phyloP scores from a whole-genome alignment of 352 stramenopile species.

The Pythium folliculosum region DNA sequence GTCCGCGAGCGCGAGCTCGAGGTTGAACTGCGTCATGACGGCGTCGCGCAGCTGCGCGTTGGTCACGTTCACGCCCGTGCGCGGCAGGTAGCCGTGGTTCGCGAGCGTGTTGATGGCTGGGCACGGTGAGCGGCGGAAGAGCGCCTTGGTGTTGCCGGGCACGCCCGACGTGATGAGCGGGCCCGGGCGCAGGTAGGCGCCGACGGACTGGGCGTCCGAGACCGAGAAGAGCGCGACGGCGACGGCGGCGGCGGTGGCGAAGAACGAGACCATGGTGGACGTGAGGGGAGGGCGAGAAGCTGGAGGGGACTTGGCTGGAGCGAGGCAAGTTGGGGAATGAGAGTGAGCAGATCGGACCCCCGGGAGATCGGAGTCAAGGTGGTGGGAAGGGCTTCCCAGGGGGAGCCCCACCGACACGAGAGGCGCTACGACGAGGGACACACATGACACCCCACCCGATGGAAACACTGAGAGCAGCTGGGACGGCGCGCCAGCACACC shows the following conservation, averaged over 20 bases:
- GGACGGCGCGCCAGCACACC: too few species aligned
- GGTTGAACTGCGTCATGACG: constrained; percentile 38
- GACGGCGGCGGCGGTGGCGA: not conserved
- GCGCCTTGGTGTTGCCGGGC: constrained; percentile 12
- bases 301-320: too few species aligned
- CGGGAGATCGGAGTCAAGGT: too few species aligned
- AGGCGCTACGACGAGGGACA: not conserved
- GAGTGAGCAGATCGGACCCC: too few species aligned
- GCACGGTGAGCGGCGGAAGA: constrained; percentile 35
- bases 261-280: constrained; percentile 6
- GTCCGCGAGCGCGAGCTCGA: constrained; percentile 17
- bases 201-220: constrained; percentile 25
- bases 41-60: constrained; percentile 20
- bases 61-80: constrained; percentile 42
- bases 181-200: constrained; percentile 26
- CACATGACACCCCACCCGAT: not conserved
- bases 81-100: constrained; percentile 46
- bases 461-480: too few species aligned
- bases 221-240: not conserved
- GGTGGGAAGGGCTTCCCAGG: too few species aligned
- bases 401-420: too few species aligned
- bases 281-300: constrained; percentile 9
- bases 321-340: constrained; percentile 10
- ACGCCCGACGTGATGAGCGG: constrained; percentile 25
- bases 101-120: constrained; percentile 39